Evolutionary conservation across 768 basidiomycete species (phyloP).

Genomic region (Lentinula sp.): DNA sequence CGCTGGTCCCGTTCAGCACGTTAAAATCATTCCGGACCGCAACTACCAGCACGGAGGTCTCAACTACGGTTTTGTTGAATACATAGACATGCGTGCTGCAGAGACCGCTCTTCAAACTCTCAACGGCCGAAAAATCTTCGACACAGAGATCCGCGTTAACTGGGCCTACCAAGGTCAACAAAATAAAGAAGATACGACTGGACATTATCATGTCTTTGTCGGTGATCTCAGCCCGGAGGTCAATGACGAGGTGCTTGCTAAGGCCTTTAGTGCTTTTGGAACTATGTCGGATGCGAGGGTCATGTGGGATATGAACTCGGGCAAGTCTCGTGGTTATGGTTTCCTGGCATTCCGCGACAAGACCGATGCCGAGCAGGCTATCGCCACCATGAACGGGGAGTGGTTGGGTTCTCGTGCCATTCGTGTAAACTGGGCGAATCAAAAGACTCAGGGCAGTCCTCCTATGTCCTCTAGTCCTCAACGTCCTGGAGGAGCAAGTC

Average conservation of each 20-base stretch:
- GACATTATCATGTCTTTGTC: conserved; percentile 98
- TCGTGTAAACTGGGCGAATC: conserved; percentile 99
- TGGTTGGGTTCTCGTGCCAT: conserved; percentile 98
- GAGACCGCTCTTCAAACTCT: conserved; percentile 98
- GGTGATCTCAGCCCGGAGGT: conserved; percentile 99
- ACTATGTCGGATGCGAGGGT: conserved; percentile 96
- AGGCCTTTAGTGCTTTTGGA: conserved; percentile 97
- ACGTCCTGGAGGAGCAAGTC: conserved; percentile 35
- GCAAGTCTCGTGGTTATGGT: conserved; percentile 96
- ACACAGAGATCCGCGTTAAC: conserved; percentile 98
- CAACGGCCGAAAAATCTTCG: conserved; percentile 99
- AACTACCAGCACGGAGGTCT: conserved; percentile 99
- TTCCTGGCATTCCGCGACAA: conserved; percentile 99
- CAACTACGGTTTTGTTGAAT: conserved; percentile 99
- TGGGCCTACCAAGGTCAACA: conserved; percentile 99
- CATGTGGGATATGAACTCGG: conserved; percentile 99
- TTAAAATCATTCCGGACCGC: conserved; percentile 99
- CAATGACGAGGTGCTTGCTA: conserved; percentile 92
- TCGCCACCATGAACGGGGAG: conserved; percentile 99
- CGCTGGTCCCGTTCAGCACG: conserved; percentile 94
- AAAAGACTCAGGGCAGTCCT: conserved; percentile 84
- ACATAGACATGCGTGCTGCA: conserved; percentile 96
- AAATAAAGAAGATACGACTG: conserved; percentile 98
- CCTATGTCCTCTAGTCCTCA: conserved; percentile 26
- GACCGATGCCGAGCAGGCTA: conserved; percentile 98